phyloP scores from a whole-genome alignment of 768 basidiomycete species.

The Cystofilobasidium ferigula region DNA sequence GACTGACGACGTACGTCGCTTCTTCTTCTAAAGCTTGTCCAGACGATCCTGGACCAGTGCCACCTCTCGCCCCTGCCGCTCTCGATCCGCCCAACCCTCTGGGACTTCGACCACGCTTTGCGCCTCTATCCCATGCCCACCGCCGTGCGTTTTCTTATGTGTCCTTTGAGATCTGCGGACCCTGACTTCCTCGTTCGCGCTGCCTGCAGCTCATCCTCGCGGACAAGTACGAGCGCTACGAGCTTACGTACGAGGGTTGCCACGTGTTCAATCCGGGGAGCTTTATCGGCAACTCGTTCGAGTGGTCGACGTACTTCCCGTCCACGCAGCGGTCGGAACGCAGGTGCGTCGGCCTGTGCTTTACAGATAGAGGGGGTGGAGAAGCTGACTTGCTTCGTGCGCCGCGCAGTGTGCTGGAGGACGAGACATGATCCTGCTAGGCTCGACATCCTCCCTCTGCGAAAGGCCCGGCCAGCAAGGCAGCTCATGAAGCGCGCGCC shows the following conservation, averaged over 20 bases:
- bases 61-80: constrained; percentile 81
- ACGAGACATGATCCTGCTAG: neutral
- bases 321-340: constrained; percentile 57
- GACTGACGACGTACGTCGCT: neutral
- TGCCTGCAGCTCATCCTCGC: constrained; percentile 67
- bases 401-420: neutral
- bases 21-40: constrained; percentile 45
- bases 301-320: constrained; percentile 85
- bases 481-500: no score
- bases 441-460: no score
- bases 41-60: constrained; percentile 86
- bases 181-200: neutral
- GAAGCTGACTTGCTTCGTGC: neutral
- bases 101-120: constrained; percentile 84
- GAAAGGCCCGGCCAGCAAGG: no score
- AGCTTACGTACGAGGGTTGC: constrained; percentile 92
- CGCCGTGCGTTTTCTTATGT: constrained; percentile 49
- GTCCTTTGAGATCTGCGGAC: neutral
- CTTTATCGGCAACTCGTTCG: constrained; percentile 68
- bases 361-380: neutral
- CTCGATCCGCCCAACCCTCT: constrained; percentile 70
- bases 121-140: constrained; percentile 91
- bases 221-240: constrained; percentile 91
- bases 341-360: constrained; percentile 9
- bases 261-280: constrained; percentile 98